phyloP scores from a whole-genome alignment of 495 filamentous ascomycete genomes.

The Aspergillus hancockii region DNA sequence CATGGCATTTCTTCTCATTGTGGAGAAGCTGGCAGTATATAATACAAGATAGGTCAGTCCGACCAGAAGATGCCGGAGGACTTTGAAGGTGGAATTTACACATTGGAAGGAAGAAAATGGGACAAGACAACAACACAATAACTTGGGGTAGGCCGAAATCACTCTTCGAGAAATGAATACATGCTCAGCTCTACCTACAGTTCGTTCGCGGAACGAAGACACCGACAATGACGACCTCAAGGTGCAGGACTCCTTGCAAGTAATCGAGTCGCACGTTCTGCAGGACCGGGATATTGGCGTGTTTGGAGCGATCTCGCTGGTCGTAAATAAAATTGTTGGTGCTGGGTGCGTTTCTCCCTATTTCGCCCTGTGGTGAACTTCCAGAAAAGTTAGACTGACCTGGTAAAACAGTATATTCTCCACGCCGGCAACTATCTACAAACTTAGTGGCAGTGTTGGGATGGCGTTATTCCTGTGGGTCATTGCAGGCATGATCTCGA shows the following conservation, averaged over 20 bases:
- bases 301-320: constrained; percentile 27
- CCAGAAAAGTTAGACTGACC: no score
- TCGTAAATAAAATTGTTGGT: constrained; percentile 32
- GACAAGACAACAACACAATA: neutral
- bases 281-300: constrained; percentile 29
- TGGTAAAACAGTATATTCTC: constrained; percentile 60
- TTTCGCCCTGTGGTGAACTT: neutral
- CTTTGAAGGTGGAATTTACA: neutral
- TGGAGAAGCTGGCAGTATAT: neutral
- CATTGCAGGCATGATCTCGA: constrained; percentile 56
- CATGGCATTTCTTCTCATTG: constrained; percentile 1
- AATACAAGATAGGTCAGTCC: neutral
- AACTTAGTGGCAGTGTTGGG: constrained; percentile 63
- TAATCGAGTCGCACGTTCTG: constrained; percentile 25
- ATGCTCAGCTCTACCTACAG: neutral
- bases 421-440: constrained; percentile 61
- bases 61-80: neutral
- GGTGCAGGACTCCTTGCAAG: neutral
- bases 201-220: neutral
- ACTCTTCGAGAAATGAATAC: neutral
- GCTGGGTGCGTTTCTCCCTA: constrained; percentile 21
- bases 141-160: neutral
- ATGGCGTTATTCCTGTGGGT: constrained; percentile 63
- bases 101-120: neutral
- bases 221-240: constrained; percentile 3